phyloP scores from a whole-genome alignment of 2,329 filamentous ascomycete species.

The Colletotrichum incanum region DNA sequence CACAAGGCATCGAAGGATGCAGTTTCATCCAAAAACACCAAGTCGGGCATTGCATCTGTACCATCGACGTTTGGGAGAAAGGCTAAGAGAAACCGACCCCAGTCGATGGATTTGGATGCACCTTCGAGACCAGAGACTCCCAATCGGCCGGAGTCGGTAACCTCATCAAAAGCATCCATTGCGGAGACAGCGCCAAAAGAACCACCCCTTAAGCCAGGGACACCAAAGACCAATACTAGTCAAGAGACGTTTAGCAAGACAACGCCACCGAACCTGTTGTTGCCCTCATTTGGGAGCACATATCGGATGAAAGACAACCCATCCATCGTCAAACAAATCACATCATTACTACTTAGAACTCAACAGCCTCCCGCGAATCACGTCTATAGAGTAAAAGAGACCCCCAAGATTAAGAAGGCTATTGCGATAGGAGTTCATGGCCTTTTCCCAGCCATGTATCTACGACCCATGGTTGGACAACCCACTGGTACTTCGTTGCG shows the following conservation, averaged over 20 bases:
- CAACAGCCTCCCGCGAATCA: constrained; percentile 75
- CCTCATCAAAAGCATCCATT: constrained; percentile 46
- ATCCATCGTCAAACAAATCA: constrained; percentile 78
- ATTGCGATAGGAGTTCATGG: constrained; percentile 96
- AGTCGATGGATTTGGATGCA: constrained; percentile 65
- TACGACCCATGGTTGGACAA: constrained; percentile 93
- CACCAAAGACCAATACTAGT: constrained; percentile 24
- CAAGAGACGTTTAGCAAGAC: constrained; percentile 61
- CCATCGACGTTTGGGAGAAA: constrained; percentile 55
- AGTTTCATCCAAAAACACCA: constrained; percentile 40
- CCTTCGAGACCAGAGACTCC: constrained; percentile 53
- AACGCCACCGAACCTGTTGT: constrained; percentile 72
- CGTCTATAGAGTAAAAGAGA: constrained; percentile 78
- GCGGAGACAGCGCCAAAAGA: constrained; percentile 44
- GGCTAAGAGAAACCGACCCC: constrained; percentile 62
- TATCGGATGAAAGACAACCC: constrained; percentile 78
- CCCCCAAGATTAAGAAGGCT: constrained; percentile 84
- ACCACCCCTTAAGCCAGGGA: constrained; percentile 31
- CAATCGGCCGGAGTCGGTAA: constrained; percentile 52
- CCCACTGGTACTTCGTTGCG: constrained; percentile 95
- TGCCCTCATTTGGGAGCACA: constrained; percentile 79
- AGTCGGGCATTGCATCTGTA: constrained; percentile 47
- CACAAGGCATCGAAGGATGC: constrained; percentile 41
- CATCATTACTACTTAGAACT: constrained; percentile 70
- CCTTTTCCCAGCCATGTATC: constrained; percentile 88